A percentile compares a stretch with the other conserved stretches of the same genome.
Conservation (phyloP, 148 eudicot species). For the Persicaria maculosa region DNA sequence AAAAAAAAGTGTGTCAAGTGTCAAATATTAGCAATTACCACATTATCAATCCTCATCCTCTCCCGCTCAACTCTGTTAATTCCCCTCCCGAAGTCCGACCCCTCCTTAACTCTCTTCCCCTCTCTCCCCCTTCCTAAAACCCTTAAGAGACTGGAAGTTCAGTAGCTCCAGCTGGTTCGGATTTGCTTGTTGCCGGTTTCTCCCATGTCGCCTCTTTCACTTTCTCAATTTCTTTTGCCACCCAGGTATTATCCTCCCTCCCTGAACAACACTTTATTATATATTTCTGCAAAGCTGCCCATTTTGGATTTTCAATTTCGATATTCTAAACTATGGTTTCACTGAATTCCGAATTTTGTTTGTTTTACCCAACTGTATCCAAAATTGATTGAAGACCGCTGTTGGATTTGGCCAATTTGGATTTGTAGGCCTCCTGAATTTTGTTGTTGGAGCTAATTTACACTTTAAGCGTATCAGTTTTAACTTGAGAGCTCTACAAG, state of each 20-base stretch:
- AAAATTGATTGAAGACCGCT: neutral
- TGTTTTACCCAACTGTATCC: neutral
- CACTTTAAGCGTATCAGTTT: neutral
- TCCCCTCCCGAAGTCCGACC: too few relatives aligned
- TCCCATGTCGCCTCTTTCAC: conserved; percentile 38
- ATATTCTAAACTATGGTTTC: neutral
- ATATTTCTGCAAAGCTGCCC: neutral
- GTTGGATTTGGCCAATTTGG: neutral
- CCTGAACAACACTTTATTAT: neutral
- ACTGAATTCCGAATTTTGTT: neutral
- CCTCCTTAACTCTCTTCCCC: neutral
- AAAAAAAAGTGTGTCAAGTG: too few relatives aligned
- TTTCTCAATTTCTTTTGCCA: conserved; percentile 30
- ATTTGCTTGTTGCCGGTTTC: conserved; percentile 1
- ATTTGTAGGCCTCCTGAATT: neutral
- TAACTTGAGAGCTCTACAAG: neutral
- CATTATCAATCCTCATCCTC: conserved; percentile 9
- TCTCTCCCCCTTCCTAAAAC: conserved; percentile 8
- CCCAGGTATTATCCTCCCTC: conserved; percentile 22
- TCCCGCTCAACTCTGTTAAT: conserved; percentile 17
- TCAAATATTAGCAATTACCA: neutral
- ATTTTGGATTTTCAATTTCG: neutral
- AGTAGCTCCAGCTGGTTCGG: neutral
- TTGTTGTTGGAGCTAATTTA: neutral
- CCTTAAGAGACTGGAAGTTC: neutral